A percentile compares a stretch with the other conserved stretches of the same genome.
Evolutionary conservation across 1,139 yeast genomes (phyloP).

Genomic region (Waltiozyma sp.): DNA sequence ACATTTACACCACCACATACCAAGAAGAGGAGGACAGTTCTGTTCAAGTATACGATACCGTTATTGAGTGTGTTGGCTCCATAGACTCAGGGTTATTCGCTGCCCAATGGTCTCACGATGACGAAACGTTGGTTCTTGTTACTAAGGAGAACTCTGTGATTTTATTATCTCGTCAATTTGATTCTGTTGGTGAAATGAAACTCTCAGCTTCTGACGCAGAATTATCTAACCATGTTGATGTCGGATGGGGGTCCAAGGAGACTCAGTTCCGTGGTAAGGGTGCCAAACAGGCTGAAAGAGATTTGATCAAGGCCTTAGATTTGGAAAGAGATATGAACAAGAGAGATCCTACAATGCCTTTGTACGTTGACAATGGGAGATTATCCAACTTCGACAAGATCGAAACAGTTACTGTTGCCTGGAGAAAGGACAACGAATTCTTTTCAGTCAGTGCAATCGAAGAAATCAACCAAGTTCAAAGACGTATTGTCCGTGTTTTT

Average conservation of each 20-base stretch:
- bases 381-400: slow-evolving; percentile 41
- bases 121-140: slow-evolving; percentile 69
- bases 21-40: slow-evolving; percentile 36
- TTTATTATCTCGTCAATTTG: slow-evolving; percentile 66
- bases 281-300: slow-evolving; percentile 67
- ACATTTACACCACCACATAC: slow-evolving; percentile 57
- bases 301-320: slow-evolving; percentile 52
- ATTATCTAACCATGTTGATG: slow-evolving; percentile 79
- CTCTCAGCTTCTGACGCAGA: slow-evolving; percentile 55
- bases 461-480: slow-evolving; percentile 28
- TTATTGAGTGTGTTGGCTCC: slow-evolving; percentile 72
- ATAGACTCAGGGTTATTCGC: slow-evolving; percentile 67
- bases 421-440: slow-evolving; percentile 95
- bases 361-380: slow-evolving; percentile 59
- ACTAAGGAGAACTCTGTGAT: slow-evolving; percentile 53
- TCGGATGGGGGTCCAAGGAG: slow-evolving; percentile 98
- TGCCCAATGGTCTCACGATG: slow-evolving; percentile 88
- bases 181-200: slow-evolving; percentile 59
- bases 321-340: slow-evolving; percentile 46
- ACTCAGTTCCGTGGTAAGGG: slow-evolving; percentile 97
- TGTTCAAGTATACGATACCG: slow-evolving; percentile 28
- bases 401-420: slow-evolving; percentile 40
- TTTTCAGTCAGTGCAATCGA: slow-evolving; percentile 61
- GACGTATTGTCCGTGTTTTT: slow-evolving; percentile 81
- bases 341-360: slow-evolving; percentile 89